Evolutionary conservation across 2,329 filamentous ascomycete species (phyloP), one percentile per base, ranked within the genome.

Genomic region (Ramularia collo-cygni): DNA sequence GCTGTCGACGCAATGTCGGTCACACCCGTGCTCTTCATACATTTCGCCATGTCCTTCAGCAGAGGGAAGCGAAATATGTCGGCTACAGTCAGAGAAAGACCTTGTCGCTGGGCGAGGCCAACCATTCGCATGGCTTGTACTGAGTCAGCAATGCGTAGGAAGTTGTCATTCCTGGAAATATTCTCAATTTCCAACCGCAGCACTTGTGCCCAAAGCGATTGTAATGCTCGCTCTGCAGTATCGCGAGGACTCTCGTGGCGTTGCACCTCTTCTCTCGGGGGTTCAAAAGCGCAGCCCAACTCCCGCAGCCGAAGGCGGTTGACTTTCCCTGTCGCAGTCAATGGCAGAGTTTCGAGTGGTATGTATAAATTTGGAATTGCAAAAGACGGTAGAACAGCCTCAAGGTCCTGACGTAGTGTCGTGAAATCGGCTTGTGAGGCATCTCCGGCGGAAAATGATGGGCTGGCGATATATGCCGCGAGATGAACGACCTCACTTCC

Each of bases 321-420:
- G 3, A 83, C 70, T 58, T 93, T 93, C 2, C 83, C 83, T 42
- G 83, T 83, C 0, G 74, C 58, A 0, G 83, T 92, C 52, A 81
- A 70, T 0, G 88, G 87, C 27, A 95, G 68, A 1, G 60, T 56
- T 1, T 76, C 74, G 4, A 94, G 68, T 0, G 84, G 83, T 4
- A 95, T 65, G 4, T 93, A 62, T 42, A 79, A 75, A 0, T 77
- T 77, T 0, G 89, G 89, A 1, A 93, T 62, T 85, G 92, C 92
- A 58, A 93, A 93, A 0, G 62, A 54, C 15, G 13, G 28, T 14
- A 31, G 28, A 7, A 44, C 39, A n/a, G 24, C 38, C 28, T 36
- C 31, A 15, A 38, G 26, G 42, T 35, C 14, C 14, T 16, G 35
- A 13, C n/a, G n/a, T 8, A 31, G 28, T 9, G 28, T 3, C 8